phyloP scores from a whole-genome alignment of 345 rosid species.

The Pelargonium nanum region DNA sequence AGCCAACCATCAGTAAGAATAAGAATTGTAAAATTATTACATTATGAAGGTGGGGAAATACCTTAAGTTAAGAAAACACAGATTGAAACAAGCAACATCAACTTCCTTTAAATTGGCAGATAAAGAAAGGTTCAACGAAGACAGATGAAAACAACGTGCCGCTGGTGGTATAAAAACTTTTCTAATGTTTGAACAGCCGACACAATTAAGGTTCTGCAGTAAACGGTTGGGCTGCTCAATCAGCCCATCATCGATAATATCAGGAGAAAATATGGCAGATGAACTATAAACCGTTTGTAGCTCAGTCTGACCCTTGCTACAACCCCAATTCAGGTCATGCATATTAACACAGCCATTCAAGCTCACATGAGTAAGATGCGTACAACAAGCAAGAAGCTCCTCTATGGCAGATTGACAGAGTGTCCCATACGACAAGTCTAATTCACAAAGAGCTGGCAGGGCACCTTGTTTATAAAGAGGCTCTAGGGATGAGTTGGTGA shows the following conservation, averaged over 20 bases:
- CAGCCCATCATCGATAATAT: constrained; percentile 21
- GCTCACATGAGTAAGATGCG: constrained; percentile 85
- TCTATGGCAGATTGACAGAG: constrained; percentile 86
- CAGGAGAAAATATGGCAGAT: constrained; percentile 16
- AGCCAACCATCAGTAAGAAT: constrained; percentile 3
- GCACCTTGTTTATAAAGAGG: constrained; percentile 85
- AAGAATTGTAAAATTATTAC: not conserved
- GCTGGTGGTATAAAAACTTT: constrained; percentile 72
- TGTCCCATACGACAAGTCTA: constrained; percentile 92
- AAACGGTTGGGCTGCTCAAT: constrained; percentile 52
- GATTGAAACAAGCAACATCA: constrained; percentile 57
- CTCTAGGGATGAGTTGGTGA: constrained; percentile 74
- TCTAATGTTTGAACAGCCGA: constrained; percentile 84
- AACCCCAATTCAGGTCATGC: constrained; percentile 94
- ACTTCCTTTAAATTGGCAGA: constrained; percentile 88
- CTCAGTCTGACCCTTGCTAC: constrained; percentile 35
- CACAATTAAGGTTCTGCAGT: constrained; percentile 85
- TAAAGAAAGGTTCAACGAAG: constrained; percentile 72
- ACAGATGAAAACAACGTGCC: constrained; percentile 66
- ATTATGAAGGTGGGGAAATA: constrained; percentile 10
- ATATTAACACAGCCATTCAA: constrained; percentile 86
- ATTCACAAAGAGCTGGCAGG: constrained; percentile 62
- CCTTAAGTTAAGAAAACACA: constrained; percentile 78
- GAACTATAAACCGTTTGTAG: constrained; percentile 17
- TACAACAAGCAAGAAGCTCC: constrained; percentile 88